Percentiles rank a stretch among this genome's conserved stretches.
phyloP scores from a whole-genome alignment of 106 monocot genomes.

The Apostasia shenzhenica region DNA sequence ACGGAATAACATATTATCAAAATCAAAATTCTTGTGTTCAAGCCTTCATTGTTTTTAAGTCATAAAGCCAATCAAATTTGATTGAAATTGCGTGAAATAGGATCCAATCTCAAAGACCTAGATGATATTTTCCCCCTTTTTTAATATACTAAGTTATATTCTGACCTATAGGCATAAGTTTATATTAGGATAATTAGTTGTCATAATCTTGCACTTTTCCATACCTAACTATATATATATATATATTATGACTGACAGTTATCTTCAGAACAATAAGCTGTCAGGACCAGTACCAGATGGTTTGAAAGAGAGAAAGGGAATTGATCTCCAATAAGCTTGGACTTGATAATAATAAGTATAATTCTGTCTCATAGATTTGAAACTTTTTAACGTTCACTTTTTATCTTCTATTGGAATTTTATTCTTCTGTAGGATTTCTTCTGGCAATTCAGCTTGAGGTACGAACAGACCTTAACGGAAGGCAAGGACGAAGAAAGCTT shows the following conservation, averaged over 20 bases:
- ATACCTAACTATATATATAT: background rate
- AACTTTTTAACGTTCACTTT: background rate
- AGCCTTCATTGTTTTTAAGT: too few species aligned
- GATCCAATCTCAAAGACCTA: too few species aligned
- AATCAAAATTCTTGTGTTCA: too few species aligned
- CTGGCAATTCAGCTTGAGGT: background rate
- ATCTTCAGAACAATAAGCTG: conserved; percentile 32
- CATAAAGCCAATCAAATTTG: too few species aligned
- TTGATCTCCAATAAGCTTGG: conserved; percentile 14
- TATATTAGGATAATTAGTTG: background rate
- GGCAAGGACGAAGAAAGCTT: too few species aligned
- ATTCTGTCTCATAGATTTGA: background rate
- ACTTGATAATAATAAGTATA: background rate
- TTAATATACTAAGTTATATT: too few species aligned
- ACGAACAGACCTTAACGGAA: background rate
- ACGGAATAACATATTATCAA: too few species aligned
- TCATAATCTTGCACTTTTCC: background rate
- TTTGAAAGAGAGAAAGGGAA: conserved; percentile 18
- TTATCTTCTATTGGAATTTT: background rate
- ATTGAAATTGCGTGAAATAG: too few species aligned
- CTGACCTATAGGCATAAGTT: too few species aligned
- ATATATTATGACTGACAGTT: conserved; percentile 9
- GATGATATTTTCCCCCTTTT: too few species aligned
- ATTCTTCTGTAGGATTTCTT: conserved; percentile 7
- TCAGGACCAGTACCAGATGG: conserved; percentile 18